These are phyloP conservation scores for Penicillium atrosanguineum DNA, from an alignment of 495 filamentous ascomycete species.

Conservation along the genomic window DNA sequence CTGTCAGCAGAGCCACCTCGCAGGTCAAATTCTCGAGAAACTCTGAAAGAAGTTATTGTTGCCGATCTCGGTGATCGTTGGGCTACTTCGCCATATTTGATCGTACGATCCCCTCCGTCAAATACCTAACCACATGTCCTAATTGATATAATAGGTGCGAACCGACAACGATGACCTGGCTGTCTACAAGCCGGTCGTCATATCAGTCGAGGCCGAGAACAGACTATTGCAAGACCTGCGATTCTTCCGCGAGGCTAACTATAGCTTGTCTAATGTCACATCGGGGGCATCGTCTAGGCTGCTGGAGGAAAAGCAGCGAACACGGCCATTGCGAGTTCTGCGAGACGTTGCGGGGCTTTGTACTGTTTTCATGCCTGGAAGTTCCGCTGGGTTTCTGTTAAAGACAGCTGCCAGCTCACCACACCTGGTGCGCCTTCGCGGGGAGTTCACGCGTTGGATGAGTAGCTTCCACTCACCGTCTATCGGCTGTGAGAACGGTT, in stretches of 20 bases:
- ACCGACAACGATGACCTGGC: slow-evolving; percentile 76
- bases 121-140: slow-evolving; percentile 4
- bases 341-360: slow-evolving; percentile 70
- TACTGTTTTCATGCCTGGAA: slow-evolving; percentile 76
- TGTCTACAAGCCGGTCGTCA: slow-evolving; percentile 78
- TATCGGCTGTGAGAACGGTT: slow-evolving; percentile 71
- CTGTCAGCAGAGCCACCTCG: slow-evolving; percentile 70
- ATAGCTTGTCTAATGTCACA: slow-evolving; percentile 49
- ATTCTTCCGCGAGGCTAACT: slow-evolving; percentile 74
- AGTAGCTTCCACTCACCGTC: slow-evolving; percentile 61
- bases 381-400: slow-evolving; percentile 73
- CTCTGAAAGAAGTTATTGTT: slow-evolving; percentile 71
- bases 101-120: slow-evolving; percentile 51
- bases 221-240: slow-evolving; percentile 49
- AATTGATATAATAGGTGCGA: slow-evolving; percentile 55
- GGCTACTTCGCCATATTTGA: slow-evolving; percentile 69
- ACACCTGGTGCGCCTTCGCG: slow-evolving; percentile 67
- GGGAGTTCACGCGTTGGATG: slow-evolving; percentile 61
- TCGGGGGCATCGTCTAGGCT: slow-evolving; percentile 26
- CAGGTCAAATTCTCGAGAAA: slow-evolving; percentile 66
- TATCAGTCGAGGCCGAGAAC: slow-evolving; percentile 20
- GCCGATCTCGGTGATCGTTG: slow-evolving; percentile 78
- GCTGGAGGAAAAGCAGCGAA: slow-evolving; percentile 38
- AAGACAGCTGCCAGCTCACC: slow-evolving; percentile 73
- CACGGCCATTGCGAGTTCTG: slow-evolving; percentile 57